Base-by-base conservation (phyloP, 345 rosid species). In the Mercurialis annua region DNA sequence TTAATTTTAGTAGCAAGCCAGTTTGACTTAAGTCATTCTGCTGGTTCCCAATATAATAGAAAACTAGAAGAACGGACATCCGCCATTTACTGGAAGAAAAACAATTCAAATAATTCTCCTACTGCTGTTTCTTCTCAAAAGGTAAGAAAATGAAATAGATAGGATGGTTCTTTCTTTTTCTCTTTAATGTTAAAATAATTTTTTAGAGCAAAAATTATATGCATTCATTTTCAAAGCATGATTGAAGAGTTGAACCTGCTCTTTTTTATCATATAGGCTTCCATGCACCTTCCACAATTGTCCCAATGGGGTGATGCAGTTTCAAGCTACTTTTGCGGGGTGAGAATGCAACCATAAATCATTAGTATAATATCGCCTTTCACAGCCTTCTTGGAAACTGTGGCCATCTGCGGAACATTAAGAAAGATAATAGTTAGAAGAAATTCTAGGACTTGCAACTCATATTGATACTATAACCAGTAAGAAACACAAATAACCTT, bases 351-450 rank as follows among this genome's bases (percentile, higher is more conserved):
- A 17, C 15, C 16, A 47, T 21, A 49, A 10, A 48, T 6, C 18
- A 65, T 8, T 51, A 2, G 24, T 15, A 26, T 34, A 15, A 29
- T 33, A 62, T 46, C 64, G n/a, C 23, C 18, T 47, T 5, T 24
- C 34, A 29, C 6, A 53, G 23, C 23, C 73, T 40, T 46, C 47
- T 46, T 63, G n/a, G n/a, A n/a, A n/a, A n/a, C n/a, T n/a, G n/a
- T n/a, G n/a, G n/a, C 40, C 59, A 65, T 57, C 85, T 81, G 80
- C 72, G 48, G 26, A 67, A 65, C 63, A 73, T 59, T 60, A 62
- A 59, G 73, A 11, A 73, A 64, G 26, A 6, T 14, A n/a, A 12
- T 21, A 58, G 58, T 70, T 60, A 73, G 62, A 40, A 47, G 57
- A 44, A 64, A 67, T 55, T n/a, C 46, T 26, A 15, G 27, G 26